Evolutionary conservation across 208 protist species (phyloP), one percentile per base, ranked within the genome.

Genomic region (Acanthamoeba healyi): DNA sequence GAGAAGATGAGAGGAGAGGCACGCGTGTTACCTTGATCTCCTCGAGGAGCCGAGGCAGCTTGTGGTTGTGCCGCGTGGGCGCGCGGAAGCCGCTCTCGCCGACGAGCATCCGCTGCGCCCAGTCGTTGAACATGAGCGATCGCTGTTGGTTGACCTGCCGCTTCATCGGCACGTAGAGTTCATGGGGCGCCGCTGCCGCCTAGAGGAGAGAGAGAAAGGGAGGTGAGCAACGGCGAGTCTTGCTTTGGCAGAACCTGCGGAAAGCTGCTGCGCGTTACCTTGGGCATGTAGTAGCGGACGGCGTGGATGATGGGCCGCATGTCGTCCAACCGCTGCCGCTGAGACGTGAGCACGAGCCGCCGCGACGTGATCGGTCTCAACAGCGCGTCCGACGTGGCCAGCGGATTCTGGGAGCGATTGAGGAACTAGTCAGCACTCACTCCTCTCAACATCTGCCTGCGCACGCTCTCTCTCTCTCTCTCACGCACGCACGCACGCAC

Each of bases 91-190:
- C 34, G 17, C 26, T 0, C 36, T 74, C 65, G n/a, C 65, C 65
- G 17, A 74, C 65, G 15, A 74, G 65, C 65, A 74, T 7, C 12
- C 65, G 65, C 29, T 44, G 36, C 15, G 34, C 65, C 65, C 65
- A 74, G 65, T 74, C 65, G 36, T 74, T 74, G 29, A 74, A 74
- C 29, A 74, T 32, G 36, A 74, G 65, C n/a, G 65, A 32, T n/a
- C 65, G 65, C 65, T 74, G 65, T 7, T 74, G 65, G 65, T 74
- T 74, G 65, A 74, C 65, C 65, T 74, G 65, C n/a, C 65, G 65
- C 65, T 74, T 74, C 19, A 74, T 74, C 34, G 65, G n/a, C 34
- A 32, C 22, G 36, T 74, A 74, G 29, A 74, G 36, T 19, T 74
- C 65, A 74, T 74, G 65, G 12, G 65, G 65, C n/a, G 65, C 36